These are phyloP conservation scores for Phytopythium delawarense DNA, from an alignment of 352 stramenopile species.

Conservation along the genomic window DNA sequence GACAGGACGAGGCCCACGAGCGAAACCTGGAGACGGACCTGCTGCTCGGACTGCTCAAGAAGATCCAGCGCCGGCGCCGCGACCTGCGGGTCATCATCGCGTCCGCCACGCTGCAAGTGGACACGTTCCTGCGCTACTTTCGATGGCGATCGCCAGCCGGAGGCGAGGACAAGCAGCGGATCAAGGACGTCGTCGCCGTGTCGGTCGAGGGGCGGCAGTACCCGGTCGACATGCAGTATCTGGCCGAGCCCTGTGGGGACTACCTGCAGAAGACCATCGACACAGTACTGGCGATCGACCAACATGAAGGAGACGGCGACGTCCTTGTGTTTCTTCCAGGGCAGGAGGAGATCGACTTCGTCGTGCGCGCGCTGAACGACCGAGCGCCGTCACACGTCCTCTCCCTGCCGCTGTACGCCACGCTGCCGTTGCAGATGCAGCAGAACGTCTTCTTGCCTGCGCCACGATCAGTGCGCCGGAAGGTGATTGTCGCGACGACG, in stretches of 20 bases:
- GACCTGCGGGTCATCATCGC: conserved; percentile 88
- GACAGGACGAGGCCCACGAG: conserved; percentile 93
- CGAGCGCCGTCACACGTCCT: conserved; percentile 43
- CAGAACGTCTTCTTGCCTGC: conserved; percentile 87
- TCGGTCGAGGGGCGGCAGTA: conserved; percentile 87
- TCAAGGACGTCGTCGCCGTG: conserved; percentile 58
- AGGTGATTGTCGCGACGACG: conserved; percentile 89
- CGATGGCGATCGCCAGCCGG: conserved; percentile 31
- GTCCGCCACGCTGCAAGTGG: conserved; percentile 73
- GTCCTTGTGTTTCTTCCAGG: conserved; percentile 95
- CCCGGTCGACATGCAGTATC: conserved; percentile 91
- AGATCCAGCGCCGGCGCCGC: conserved; percentile 88
- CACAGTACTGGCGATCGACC: conserved; percentile 65
- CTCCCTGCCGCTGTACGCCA: conserved; percentile 88
- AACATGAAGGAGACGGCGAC: conserved; percentile 79
- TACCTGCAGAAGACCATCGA: conserved; percentile 75
- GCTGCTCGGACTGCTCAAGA: conserved; percentile 94
- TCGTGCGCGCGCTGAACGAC: conserved; percentile 66
- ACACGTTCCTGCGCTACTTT: conserved; percentile 92
- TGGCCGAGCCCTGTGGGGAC: conserved; percentile 57
- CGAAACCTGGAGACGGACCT: conserved; percentile 92
- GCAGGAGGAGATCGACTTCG: conserved; percentile 93
- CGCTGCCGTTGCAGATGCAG: conserved; percentile 91
- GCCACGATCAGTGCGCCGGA: conserved; percentile 57
- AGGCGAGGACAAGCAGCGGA: conserved; percentile 2